Percentiles rank a stretch among this genome's conserved stretches.
These are phyloP conservation scores for Viridothelium virens DNA, from an alignment of 495 filamentous ascomycete species.

Conservation along the genomic window DNA sequence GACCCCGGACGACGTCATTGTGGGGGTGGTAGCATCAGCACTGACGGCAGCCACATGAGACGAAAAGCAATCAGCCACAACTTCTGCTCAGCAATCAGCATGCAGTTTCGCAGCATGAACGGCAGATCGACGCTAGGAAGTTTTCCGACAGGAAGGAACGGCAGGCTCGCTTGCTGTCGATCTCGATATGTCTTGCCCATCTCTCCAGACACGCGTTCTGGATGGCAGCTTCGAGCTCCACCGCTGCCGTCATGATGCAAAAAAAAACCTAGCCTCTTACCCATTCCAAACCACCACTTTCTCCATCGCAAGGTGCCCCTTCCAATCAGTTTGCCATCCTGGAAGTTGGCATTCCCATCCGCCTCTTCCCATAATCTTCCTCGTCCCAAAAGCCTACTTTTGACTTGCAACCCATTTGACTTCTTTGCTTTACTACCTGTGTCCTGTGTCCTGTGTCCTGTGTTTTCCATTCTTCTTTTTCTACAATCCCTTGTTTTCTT, in stretches of 20 bases:
- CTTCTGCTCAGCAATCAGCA: not conserved
- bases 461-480: not conserved
- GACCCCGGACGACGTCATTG: not conserved
- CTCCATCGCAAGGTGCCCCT: not conserved
- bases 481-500: not conserved
- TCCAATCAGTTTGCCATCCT: not conserved
- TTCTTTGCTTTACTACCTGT: too few relatives aligned
- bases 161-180: slow-evolving; percentile 2
- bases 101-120: not conserved
- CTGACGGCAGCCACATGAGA: not conserved
- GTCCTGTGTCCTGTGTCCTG: not conserved
- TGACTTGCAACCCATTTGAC: too few relatives aligned
- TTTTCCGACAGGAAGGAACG: not conserved
- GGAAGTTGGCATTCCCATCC: not conserved
- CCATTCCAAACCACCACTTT: not conserved
- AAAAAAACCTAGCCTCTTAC: not conserved
- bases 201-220: not conserved
- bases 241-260: not conserved
- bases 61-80: not conserved
- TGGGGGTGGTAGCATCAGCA: not conserved
- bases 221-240: not conserved
- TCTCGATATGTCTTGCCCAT: slow-evolving; percentile 2
- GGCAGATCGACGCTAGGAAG: slow-evolving; percentile 1
- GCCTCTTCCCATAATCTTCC: not conserved
- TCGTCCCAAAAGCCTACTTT: not conserved